Base-by-base conservation (phyloP, 106 monocot genomes). In the Apostasia shenzhenica region DNA sequence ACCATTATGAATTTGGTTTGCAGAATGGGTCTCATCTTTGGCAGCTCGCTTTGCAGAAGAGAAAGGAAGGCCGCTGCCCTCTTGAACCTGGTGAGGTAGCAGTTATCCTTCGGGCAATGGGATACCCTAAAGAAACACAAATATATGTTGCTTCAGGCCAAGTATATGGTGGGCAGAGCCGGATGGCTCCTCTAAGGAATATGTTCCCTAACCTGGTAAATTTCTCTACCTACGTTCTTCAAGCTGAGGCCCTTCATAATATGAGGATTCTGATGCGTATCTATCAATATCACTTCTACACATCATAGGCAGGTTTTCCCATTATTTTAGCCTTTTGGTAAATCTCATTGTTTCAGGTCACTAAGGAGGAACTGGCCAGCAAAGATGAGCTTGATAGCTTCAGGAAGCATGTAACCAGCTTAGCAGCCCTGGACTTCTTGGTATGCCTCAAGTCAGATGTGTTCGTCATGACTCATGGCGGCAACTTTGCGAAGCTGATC, bases 121-220 rank as follows among this genome's bases (percentile, higher is more conserved):
- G 95, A 39, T 97, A 97, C 47, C 83, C 95, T 39, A 97, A 86
- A 73, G 92, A 97, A 76, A 92, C 95, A 45, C 95, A 97, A 58
- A 97, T 97, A 70, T 97, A 97, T 78, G 95, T 97, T 82, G 95
- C 95, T 69, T 97, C 95, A 14, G 95, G 95, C 46, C 89, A 92
- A 70, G 95, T 97, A 8, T 97, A 97, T 71, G 95, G 92, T 72
- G 95, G 95, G 56, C 84, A 85, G 67, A 97, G 87, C 64, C 63
- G 89, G 61, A 92, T 97, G 92, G 92, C 95, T 77, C 95, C 95
- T 44, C 89, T 97, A 8, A 86, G 89, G 75, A 88, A 97, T 67
- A 97, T 92, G 95, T 97, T 97, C 75, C 95, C 95, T 6, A 97
- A 97, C 83, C 57, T 97, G 84, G 95, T 97, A 80, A 74, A 41